These are phyloP conservation scores for Sungouiozyma intestinalis DNA, from an alignment of 805 yeast genomes.

Conservation along the genomic window DNA sequence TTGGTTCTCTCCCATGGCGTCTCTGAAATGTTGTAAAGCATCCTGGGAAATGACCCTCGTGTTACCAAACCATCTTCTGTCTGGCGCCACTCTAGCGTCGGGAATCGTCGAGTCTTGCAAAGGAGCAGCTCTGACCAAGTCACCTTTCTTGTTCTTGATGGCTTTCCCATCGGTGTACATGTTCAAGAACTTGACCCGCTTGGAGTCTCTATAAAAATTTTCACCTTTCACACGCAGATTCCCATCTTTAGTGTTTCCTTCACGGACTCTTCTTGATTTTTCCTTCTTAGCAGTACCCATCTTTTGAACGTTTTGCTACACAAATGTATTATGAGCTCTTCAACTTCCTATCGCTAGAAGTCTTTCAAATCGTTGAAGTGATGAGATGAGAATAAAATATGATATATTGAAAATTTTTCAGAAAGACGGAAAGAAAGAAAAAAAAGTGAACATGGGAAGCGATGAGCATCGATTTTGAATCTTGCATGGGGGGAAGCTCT, in stretches of 20 bases:
- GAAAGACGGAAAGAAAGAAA: constrained; percentile 1
- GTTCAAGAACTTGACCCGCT: constrained; percentile 76
- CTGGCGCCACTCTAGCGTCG: constrained; percentile 88
- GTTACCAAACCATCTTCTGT: constrained; percentile 95
- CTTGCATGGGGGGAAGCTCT: too few species aligned
- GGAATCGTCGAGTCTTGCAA: constrained; percentile 84
- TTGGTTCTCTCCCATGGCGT: constrained; percentile 80
- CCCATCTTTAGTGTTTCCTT: constrained; percentile 75
- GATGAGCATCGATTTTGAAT: constrained; percentile 4
- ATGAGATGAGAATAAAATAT: background rate
- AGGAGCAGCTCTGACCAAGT: constrained; percentile 74
- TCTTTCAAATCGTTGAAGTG: background rate
- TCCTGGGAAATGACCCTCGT: constrained; percentile 96
- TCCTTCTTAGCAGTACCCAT: constrained; percentile 97
- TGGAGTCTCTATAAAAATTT: constrained; percentile 90
- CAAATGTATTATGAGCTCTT: background rate
- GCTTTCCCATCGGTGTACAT: constrained; percentile 94
- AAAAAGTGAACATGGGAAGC: constrained; percentile 11
- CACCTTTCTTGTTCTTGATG: constrained; percentile 77
- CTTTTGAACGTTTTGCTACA: background rate
- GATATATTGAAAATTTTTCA: background rate
- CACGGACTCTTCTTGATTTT: constrained; percentile 73
- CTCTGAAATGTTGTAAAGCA: constrained; percentile 87
- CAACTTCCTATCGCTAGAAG: too few species aligned
- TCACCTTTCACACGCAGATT: constrained; percentile 93